These are phyloP conservation scores for Aspergillus piperis DNA, from an alignment of 2,329 filamentous ascomycete genomes.

Conservation along the genomic window DNA sequence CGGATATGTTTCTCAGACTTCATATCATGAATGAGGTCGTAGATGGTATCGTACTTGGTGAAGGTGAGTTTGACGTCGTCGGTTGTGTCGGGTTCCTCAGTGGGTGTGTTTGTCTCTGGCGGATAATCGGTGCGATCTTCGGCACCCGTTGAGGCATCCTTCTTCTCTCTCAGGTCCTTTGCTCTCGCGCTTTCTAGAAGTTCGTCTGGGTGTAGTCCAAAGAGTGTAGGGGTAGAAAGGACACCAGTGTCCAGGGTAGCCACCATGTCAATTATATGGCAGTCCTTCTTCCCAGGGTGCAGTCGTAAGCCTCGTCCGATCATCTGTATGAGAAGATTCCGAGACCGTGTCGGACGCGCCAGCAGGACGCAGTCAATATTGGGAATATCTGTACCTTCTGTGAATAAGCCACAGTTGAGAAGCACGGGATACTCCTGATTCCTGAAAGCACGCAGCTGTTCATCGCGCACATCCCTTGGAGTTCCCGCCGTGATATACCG, in stretches of 20 bases:
- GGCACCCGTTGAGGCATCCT: constrained; percentile 35
- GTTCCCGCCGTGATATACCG: constrained; percentile 85
- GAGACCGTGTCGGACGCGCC: constrained; percentile 82
- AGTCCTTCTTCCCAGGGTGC: constrained; percentile 77
- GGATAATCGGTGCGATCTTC: background rate
- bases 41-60: constrained; percentile 88
- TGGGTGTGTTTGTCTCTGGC: background rate
- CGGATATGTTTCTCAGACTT: constrained; percentile 78
- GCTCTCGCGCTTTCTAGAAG: constrained; percentile 68
- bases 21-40: constrained; percentile 82
- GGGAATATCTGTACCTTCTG: constrained; percentile 95
- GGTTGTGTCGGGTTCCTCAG: constrained; percentile 24
- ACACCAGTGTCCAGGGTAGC: constrained; percentile 81
- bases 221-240: constrained; percentile 85
- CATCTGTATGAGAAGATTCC: constrained; percentile 96
- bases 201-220: constrained; percentile 83
- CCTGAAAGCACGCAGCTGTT: constrained; percentile 74
- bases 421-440: constrained; percentile 78
- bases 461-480: constrained; percentile 64
- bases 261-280: constrained; percentile 96
- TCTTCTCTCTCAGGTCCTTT: constrained; percentile 59
- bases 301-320: constrained; percentile 91
- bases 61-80: constrained; percentile 65
- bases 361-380: constrained; percentile 94
- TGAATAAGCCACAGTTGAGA: constrained; percentile 94